Evolutionary conservation across 768 basidiomycete species (phyloP).

Genomic region (Harrya chromipes): DNA sequence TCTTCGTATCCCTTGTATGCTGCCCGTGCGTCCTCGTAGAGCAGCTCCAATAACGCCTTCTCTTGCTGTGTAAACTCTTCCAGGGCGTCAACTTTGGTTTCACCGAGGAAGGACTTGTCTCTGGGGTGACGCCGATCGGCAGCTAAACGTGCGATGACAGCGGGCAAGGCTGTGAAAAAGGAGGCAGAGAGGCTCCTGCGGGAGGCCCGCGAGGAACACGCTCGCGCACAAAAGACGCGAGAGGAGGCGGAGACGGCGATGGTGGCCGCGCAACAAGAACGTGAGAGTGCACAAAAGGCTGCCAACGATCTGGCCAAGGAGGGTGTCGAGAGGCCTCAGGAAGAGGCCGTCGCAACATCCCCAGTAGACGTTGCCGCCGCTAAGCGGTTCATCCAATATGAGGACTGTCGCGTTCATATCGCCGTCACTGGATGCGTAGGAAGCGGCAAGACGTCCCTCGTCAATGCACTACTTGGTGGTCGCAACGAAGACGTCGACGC

Average conservation of each 20-base stretch:
- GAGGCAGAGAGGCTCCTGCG: conserved; percentile 11
- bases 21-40: conserved; percentile 12
- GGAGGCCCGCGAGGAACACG: conserved; percentile 14
- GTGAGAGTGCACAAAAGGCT: conserved; percentile 8
- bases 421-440: conserved; percentile 34
- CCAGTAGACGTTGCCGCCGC: conserved; percentile 7
- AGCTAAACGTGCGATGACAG: no score
- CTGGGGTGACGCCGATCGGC: background rate
- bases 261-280: conserved; percentile 9
- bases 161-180: conserved; percentile 6
- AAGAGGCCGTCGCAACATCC: conserved; percentile 18
- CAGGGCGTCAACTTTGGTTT: background rate
- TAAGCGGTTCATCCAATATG: conserved; percentile 21
- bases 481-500: conserved; percentile 13
- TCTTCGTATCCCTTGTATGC: conserved; percentile 13
- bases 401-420: conserved; percentile 31
- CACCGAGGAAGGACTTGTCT: background rate
- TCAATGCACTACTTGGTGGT: conserved; percentile 36
- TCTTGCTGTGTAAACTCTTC: conserved; percentile 9
- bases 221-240: conserved; percentile 6
- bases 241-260: conserved; percentile 19
- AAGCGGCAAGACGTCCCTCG: conserved; percentile 36
- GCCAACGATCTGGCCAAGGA: conserved; percentile 11
- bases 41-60: conserved; percentile 4
- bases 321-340: conserved; percentile 12